Conservation (phyloP, 2,329 filamentous ascomycete species). For the Diplodia intermedia region DNA sequence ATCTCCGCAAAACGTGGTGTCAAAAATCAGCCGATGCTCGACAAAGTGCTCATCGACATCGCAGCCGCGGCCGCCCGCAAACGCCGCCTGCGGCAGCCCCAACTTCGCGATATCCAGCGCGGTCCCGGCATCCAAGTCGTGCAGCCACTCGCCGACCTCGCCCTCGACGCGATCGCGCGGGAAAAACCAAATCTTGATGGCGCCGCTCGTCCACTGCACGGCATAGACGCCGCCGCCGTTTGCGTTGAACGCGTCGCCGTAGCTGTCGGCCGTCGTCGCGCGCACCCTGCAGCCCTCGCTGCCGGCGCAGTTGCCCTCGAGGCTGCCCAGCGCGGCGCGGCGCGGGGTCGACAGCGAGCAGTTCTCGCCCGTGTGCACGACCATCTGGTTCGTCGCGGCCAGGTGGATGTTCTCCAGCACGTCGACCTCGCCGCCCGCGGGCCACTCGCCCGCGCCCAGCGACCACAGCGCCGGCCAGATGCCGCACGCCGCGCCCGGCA, state of each 20-base stretch:
- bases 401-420: slow-evolving; percentile 38
- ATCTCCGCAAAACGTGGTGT: slow-evolving; percentile 51
- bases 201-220: slow-evolving; percentile 37
- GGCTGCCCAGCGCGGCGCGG: background rate
- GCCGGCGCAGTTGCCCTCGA: background rate
- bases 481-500: slow-evolving; percentile 42
- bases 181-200: slow-evolving; percentile 40
- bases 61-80: slow-evolving; percentile 53
- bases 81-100: slow-evolving; percentile 69
- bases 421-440: slow-evolving; percentile 39
- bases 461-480: slow-evolving; percentile 53
- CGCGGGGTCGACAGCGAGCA: slow-evolving; percentile 36
- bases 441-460: slow-evolving; percentile 41
- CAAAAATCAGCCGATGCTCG: slow-evolving; percentile 50
- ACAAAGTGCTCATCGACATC: slow-evolving; percentile 47
- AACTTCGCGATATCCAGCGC: slow-evolving; percentile 61
- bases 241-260: slow-evolving; percentile 37
- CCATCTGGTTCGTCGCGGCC: slow-evolving; percentile 35
- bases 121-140: slow-evolving; percentile 34
- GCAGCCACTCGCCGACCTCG: slow-evolving; percentile 49
- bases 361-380: slow-evolving; percentile 33
- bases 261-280: slow-evolving; percentile 24
- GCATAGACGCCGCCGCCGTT: slow-evolving; percentile 45
- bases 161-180: slow-evolving; percentile 39
- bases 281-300: slow-evolving; percentile 36